Evolutionary conservation across 257 asterid species (phyloP).

Genomic region (Przewalskia tangutica): DNA sequence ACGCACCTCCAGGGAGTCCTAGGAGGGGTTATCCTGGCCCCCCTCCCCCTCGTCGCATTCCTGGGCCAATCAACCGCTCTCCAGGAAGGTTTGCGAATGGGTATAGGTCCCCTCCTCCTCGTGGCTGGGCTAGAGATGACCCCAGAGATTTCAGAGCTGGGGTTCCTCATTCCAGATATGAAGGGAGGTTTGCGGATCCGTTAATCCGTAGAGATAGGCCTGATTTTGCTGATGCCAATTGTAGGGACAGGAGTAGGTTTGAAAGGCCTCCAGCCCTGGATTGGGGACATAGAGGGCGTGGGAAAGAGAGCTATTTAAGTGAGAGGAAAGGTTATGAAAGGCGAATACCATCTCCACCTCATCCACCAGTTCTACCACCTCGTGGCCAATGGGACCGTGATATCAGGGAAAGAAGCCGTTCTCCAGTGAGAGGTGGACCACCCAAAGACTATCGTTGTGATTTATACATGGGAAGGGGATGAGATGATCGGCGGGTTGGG

Average conservation of each 20-base stretch:
- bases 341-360: conserved; percentile 48
- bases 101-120: conserved; percentile 71
- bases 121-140: conserved; percentile 58
- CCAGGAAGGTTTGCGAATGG: conserved; percentile 51
- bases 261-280: conserved; percentile 44
- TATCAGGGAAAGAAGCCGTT: conserved; percentile 60
- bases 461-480: conserved; percentile 40
- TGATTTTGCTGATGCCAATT: conserved; percentile 37
- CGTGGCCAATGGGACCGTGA: conserved; percentile 57
- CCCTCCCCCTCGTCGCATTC: conserved; percentile 36
- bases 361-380: conserved; percentile 22
- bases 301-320: conserved; percentile 39
- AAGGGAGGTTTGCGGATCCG: conserved; percentile 49
- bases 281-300: conserved; percentile 56
- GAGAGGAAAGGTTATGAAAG: conserved; percentile 52
- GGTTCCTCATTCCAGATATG: conserved; percentile 47
- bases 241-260: conserved; percentile 43
- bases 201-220: conserved; percentile 37
- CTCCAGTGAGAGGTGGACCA: conserved; percentile 51
- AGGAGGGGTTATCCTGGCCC: conserved; percentile 56
- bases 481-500: conserved; percentile 47
- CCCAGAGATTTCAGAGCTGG: conserved; percentile 56
- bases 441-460: conserved; percentile 46
- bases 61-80: conserved; percentile 36
- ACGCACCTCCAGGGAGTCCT: conserved; percentile 36